Percentiles rank a stretch among this genome's conserved stretches.
Conservation (phyloP, 1,284 basidiomycete genomes). For the Marasmius fiardii region DNA sequence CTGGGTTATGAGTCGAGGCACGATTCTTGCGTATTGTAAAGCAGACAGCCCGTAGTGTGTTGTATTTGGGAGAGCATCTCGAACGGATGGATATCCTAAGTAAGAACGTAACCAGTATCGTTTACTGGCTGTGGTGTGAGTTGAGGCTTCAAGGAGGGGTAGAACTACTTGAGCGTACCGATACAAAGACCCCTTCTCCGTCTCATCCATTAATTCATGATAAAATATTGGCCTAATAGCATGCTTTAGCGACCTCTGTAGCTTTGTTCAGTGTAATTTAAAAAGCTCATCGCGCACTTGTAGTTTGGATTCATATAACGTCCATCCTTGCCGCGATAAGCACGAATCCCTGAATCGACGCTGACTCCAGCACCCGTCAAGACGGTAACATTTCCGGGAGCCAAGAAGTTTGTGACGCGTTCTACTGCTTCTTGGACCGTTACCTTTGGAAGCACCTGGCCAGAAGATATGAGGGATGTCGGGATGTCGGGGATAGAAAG, state of each 20-base stretch:
- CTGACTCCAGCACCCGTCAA: constrained; percentile 91
- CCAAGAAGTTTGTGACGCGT: constrained; percentile 65
- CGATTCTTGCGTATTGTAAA: constrained; percentile 65
- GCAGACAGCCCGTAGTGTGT: constrained; percentile 86
- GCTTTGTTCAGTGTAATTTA: constrained; percentile 2
- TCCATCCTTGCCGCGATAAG: constrained; percentile 82
- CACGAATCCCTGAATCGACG: constrained; percentile 89
- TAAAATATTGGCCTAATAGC: constrained; percentile 63
- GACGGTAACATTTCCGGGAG: constrained; percentile 64
- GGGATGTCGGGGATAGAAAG: constrained; percentile 82
- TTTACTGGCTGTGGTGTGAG: constrained; percentile 43
- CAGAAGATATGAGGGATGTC: constrained; percentile 43
- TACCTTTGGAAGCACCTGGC: constrained; percentile 35
- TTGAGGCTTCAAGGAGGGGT: background rate
- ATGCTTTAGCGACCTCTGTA: constrained; percentile 1
- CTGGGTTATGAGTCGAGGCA: constrained; percentile 79
- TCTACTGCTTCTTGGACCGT: constrained; percentile 56
- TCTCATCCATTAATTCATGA: constrained; percentile 77
- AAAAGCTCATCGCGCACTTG: constrained; percentile 51
- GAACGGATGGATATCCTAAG: constrained; percentile 78
- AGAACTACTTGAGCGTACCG: constrained; percentile 53
- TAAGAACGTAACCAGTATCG: constrained; percentile 89
- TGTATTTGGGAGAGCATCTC: constrained; percentile 78
- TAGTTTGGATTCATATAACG: constrained; percentile 90
- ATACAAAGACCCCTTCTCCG: constrained; percentile 61